These are phyloP conservation scores for Comarum palustre DNA, from an alignment of 306 rosid species.

Conservation along the genomic window DNA sequence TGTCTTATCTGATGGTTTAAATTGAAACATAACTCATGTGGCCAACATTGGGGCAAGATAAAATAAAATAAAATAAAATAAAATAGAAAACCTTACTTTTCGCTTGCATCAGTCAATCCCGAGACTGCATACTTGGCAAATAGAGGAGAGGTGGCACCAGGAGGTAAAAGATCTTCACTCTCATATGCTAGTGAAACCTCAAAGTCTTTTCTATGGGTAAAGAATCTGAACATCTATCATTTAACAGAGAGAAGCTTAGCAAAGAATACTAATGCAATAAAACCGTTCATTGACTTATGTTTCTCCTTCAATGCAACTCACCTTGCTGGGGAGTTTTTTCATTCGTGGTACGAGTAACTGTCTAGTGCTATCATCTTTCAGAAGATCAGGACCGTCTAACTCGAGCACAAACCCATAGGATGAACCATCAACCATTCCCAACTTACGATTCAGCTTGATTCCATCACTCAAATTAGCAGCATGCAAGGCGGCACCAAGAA, in stretches of 20 bases:
- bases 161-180: constrained; percentile 68
- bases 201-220: constrained; percentile 78
- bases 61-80: neutral
- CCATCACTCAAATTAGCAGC: constrained; percentile 99
- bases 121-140: constrained; percentile 70
- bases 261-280: constrained; percentile 10
- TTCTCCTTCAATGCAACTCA: constrained; percentile 30
- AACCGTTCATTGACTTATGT: constrained; percentile 18
- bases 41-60: neutral
- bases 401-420: constrained; percentile 73
- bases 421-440: constrained; percentile 98
- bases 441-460: constrained; percentile 92
- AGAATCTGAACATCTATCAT: constrained; percentile 74
- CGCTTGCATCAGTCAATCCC: constrained; percentile 75
- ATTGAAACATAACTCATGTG: constrained; percentile 27
- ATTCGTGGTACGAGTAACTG: constrained; percentile 77
- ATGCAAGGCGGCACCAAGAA: constrained; percentile 84
- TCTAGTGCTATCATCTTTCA: constrained; percentile 67
- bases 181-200: constrained; percentile 87
- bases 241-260: constrained; percentile 24
- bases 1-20: constrained; percentile 10
- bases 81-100: constrained; percentile 60
- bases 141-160: constrained; percentile 62
- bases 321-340: constrained; percentile 95
- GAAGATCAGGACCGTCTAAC: constrained; percentile 70